Percentiles rank a stretch among this genome's conserved stretches.
Evolutionary conservation across 495 filamentous ascomycete species (phyloP).

Genomic region (Xanthoparmelia taractica): DNA sequence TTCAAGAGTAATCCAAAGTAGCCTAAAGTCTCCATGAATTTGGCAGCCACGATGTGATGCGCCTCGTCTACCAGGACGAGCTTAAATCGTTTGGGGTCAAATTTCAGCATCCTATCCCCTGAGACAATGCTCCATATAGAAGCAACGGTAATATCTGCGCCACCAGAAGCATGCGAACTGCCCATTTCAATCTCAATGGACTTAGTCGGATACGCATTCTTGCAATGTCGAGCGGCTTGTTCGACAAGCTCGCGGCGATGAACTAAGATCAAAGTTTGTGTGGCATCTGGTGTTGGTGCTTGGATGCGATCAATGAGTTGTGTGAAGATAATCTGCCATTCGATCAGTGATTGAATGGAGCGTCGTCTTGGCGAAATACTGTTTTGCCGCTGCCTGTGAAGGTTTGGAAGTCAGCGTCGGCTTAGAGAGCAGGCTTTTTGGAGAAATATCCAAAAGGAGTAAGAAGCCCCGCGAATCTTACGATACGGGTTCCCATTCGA

Average conservation of each 20-base stretch:
- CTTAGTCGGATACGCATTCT: constrained; percentile 66
- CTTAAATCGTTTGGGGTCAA: constrained; percentile 74
- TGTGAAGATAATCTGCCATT: constrained; percentile 78
- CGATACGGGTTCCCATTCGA: neutral
- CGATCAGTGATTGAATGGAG: constrained; percentile 6
- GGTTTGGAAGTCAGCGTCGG: neutral
- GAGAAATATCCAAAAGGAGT: neutral
- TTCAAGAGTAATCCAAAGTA: constrained; percentile 62
- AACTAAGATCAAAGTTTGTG: constrained; percentile 82
- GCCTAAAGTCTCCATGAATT: constrained; percentile 62
- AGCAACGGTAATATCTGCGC: constrained; percentile 90
- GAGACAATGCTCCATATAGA: constrained; percentile 75
- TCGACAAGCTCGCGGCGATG: constrained; percentile 94
- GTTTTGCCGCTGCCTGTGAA: constrained; percentile 70
- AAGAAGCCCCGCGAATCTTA: neutral
- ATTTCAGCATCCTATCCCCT: constrained; percentile 67
- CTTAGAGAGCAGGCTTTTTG: neutral
- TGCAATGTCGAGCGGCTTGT: constrained; percentile 82
- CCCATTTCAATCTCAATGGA: constrained; percentile 88
- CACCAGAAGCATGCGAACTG: constrained; percentile 58
- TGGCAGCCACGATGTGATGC: constrained; percentile 87
- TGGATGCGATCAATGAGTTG: constrained; percentile 78
- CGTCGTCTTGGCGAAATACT: constrained; percentile 36
- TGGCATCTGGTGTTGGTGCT: constrained; percentile 47
- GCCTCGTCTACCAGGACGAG: constrained; percentile 92